Evolutionary conservation across 441 rosid genomes (phyloP).

Genomic region (Rhodomyrtus psidioides): DNA sequence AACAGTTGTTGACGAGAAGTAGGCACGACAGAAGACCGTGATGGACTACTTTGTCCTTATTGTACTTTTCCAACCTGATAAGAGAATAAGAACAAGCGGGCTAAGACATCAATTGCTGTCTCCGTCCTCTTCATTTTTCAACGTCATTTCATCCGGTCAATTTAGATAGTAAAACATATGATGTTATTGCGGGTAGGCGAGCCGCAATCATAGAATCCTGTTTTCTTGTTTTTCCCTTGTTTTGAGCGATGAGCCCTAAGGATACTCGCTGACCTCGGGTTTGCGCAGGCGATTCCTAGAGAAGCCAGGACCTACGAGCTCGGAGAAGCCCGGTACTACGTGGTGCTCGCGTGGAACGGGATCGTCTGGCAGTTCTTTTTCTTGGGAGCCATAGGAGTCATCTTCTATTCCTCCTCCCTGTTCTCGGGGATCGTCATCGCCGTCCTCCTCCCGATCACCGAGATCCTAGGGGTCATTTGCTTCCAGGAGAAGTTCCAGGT

Average conservation of each 20-base stretch:
- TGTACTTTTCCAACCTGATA: background rate
- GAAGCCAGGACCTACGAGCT: slow-evolving; percentile 36
- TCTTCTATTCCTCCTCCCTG: slow-evolving; percentile 37
- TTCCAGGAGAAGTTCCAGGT: slow-evolving; percentile 41
- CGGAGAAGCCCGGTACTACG: slow-evolving; percentile 25
- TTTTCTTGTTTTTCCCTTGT: background rate
- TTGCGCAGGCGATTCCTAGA: slow-evolving; percentile 27
- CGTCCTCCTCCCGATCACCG: slow-evolving; percentile 36
- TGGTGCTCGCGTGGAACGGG: slow-evolving; percentile 21
- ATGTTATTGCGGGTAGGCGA: background rate
- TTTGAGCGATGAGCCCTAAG: background rate
- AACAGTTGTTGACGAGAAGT: background rate
- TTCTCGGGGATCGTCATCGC: slow-evolving; percentile 45
- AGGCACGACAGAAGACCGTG: background rate
- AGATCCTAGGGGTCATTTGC: slow-evolving; percentile 34
- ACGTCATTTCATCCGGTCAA: no score
- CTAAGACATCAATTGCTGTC: no score
- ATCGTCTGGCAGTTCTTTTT: slow-evolving; percentile 41
- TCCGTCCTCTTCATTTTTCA: no score
- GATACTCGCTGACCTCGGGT: background rate
- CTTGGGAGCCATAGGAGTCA: slow-evolving; percentile 42
- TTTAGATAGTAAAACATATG: no score
- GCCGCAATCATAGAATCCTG: background rate
- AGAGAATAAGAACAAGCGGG: background rate
- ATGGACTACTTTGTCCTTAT: background rate